phyloP scores from a whole-genome alignment of 495 filamentous ascomycete genomes.

The Xylaria curta region DNA sequence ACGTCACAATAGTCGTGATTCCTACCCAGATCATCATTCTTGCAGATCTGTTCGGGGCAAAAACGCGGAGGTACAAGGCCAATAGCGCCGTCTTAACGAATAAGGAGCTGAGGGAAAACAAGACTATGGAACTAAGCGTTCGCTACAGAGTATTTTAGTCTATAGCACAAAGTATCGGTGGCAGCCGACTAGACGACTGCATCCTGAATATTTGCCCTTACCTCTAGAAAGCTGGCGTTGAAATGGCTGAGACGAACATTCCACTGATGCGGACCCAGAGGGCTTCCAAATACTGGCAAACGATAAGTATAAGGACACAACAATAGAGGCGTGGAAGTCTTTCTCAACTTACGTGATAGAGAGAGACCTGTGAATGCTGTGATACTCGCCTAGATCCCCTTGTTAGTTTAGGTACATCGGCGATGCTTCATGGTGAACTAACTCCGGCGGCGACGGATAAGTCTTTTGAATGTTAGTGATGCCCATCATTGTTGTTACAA shows the following conservation, averaged over 20 bases:
- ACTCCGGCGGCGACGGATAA: constrained; percentile 29
- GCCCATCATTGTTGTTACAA: background rate
- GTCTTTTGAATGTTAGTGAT: constrained; percentile 23
- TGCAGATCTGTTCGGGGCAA: constrained; percentile 21
- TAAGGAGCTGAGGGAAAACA: constrained; percentile 24
- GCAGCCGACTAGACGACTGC: background rate
- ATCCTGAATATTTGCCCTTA: background rate
- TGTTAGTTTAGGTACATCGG: constrained; percentile 1
- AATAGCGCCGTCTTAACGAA: constrained; percentile 30
- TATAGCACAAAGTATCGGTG: background rate
- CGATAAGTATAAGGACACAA: background rate
- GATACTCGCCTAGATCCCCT: constrained; percentile 16
- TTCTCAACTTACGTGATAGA: constrained; percentile 24
- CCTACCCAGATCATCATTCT: constrained; percentile 27
- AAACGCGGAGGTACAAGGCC: constrained; percentile 30
- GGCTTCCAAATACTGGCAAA: constrained; percentile 19
- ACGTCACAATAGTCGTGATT: constrained; percentile 18
- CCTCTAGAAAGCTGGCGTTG: constrained; percentile 17
- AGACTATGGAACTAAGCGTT: constrained; percentile 15
- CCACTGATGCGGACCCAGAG: constrained; percentile 31
- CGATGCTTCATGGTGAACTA: constrained; percentile 12
- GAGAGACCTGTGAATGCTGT: constrained; percentile 25
- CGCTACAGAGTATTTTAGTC: constrained; percentile 14
- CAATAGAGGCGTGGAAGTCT: background rate
- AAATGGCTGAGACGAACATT: constrained; percentile 24